Conservation (phyloP, 179 eudicot species). For the Spergularia azorica region DNA sequence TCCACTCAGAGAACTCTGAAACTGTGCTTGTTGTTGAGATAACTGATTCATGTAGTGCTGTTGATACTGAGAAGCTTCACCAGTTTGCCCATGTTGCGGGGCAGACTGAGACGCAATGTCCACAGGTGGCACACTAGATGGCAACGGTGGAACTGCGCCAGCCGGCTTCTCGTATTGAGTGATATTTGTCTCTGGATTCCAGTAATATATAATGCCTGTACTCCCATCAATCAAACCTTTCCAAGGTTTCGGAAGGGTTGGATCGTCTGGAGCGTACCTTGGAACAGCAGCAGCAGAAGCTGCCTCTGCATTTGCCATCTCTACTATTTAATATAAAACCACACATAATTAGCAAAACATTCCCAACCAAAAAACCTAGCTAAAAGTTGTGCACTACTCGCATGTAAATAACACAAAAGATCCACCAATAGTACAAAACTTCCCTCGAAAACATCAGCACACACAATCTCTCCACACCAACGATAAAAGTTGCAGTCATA, state of each 20-base stretch:
- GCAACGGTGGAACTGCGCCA: slow-evolving; percentile 46
- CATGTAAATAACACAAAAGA: no score
- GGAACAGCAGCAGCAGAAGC: slow-evolving; percentile 67
- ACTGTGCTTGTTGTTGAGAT: slow-evolving; percentile 53
- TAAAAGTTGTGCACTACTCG: no score
- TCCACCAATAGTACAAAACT: no score
- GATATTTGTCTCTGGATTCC: slow-evolving; percentile 89
- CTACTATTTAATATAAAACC: no score
- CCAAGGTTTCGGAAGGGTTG: slow-evolving; percentile 88
- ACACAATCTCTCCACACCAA: no score
- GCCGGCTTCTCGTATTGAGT: slow-evolving; percentile 90
- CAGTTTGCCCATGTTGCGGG: slow-evolving; percentile 45
- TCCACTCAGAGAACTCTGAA: slow-evolving; percentile 41
- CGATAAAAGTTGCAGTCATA: no score
- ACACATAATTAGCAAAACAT: no score
- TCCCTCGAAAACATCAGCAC: no score
- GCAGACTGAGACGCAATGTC: slow-evolving; percentile 51
- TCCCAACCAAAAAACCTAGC: no score
- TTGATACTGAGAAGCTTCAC: slow-evolving; percentile 49
- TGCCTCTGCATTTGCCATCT: slow-evolving; percentile 74
- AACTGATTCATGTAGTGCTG: slow-evolving; percentile 37
- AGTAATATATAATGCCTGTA: slow-evolving; percentile 65
- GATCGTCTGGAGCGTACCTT: slow-evolving; percentile 93
- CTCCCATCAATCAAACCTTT: slow-evolving; percentile 93
- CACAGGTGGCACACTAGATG: slow-evolving; percentile 51